Base-by-base conservation (phyloP, 2,329 filamentous ascomycete genomes). In the Elsinoe fawcettii region DNA sequence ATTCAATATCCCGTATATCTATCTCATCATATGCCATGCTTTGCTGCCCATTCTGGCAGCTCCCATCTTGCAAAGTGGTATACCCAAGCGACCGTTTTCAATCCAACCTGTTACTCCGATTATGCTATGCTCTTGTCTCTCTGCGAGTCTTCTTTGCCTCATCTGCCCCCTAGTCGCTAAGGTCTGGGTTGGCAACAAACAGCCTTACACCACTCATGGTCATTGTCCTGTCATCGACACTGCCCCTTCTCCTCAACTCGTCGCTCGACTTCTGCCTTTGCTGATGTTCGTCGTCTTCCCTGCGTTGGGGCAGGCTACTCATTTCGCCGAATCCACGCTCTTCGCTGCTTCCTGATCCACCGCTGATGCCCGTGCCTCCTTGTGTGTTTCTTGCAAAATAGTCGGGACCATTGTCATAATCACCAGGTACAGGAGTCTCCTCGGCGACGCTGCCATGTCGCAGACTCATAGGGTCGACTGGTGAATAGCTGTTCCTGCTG, bases 101-200 rank as follows among this genome's bases (percentile, higher is more conserved):
- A 56, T 30, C 44, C 30, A 56, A 56, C 39, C 39, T 30, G 23
- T 49, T n/a, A 37, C 39, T 20, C 37, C 39, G 5, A n/a, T 11
- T 27, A 46, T 37, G 53, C 53, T 32, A 32, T 51, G 47, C 37
- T 30, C 27, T 44, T 39, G 20, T 18, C 18, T 23, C 43, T 2
- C 14, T n/a, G n/a, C n/a, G n/a, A n/a, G n/a, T n/a, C n/a, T n/a
- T n/a, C n/a, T n/a, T 18, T 11, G 14, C 32, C 20, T 18, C 25
- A 14, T 30, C 12, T 18, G 9, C 8, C 8, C 22, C 18, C 30
- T 30, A 56, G 30, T 56, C 54, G 54, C 74, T 76, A 60, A 75
- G 81, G 71, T 93, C 89, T 16, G 89, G 89, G 71, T 95, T 95
- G 65, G 89, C 89, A 67, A 95, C 90, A 71, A 88, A 93, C 59